Conservation (phyloP, 345 rosid genomes). For the Turnera subulata region DNA sequence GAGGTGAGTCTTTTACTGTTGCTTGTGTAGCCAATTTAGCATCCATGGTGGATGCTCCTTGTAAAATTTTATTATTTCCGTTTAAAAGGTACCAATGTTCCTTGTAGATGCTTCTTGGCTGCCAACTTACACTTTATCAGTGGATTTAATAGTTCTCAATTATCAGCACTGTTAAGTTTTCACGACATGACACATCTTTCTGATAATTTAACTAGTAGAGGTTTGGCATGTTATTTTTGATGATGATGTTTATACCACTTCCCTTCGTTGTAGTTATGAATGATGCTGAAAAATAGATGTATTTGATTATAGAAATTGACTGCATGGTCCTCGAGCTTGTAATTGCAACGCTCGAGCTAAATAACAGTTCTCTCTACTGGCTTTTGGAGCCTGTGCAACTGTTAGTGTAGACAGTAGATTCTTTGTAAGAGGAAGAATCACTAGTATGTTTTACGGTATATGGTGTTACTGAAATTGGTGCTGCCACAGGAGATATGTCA, state of each 20-base stretch:
- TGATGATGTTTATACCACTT: too few species aligned
- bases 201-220: neutral
- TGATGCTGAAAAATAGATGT: too few species aligned
- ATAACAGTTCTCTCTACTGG: neutral
- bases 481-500: conserved; percentile 42
- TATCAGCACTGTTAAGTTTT: neutral
- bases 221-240: neutral
- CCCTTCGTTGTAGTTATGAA: too few species aligned
- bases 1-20: conserved; percentile 18
- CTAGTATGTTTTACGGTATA: neutral
- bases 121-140: too few species aligned
- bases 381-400: too few species aligned
- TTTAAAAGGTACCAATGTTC: too few species aligned
- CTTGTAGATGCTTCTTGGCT: too few species aligned
- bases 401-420: too few species aligned
- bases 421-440: too few species aligned
- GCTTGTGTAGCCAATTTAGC: neutral
- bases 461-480: neutral
- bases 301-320: too few species aligned
- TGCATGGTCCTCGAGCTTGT: too few species aligned
- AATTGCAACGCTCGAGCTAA: neutral
- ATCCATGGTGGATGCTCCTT: neutral
- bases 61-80: neutral
- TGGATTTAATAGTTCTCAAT: neutral
- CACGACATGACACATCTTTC: neutral